These are phyloP conservation scores for Candida gorgasii DNA, from an alignment of 805 yeast species.

Conservation along the genomic window DNA sequence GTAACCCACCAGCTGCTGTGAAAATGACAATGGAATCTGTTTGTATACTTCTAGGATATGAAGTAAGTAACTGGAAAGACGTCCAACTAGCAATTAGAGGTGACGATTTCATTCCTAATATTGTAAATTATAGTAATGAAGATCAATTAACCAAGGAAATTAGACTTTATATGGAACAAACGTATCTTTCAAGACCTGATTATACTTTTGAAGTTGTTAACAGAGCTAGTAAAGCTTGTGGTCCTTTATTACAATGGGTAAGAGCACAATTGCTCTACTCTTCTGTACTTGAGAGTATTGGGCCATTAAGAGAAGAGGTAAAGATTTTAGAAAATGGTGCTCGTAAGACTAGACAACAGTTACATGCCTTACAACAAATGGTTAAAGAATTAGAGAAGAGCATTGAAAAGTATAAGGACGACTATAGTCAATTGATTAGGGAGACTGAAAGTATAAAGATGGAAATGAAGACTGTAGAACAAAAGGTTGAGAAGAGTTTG, in stretches of 20 bases:
- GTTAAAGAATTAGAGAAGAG: constrained; percentile 68
- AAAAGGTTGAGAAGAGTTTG: constrained; percentile 62
- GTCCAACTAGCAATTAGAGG: constrained; percentile 77
- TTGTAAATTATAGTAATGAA: constrained; percentile 72
- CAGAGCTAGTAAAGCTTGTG: constrained; percentile 94
- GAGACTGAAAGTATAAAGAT: constrained; percentile 73
- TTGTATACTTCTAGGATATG: constrained; percentile 75
- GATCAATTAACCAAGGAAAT: constrained; percentile 53
- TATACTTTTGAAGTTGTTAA: constrained; percentile 73
- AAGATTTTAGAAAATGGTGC: constrained; percentile 58
- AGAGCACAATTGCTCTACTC: constrained; percentile 84
- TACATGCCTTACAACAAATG: constrained; percentile 80
- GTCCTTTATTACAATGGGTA: constrained; percentile 88
- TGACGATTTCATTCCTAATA: constrained; percentile 84
- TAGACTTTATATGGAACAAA: constrained; percentile 55
- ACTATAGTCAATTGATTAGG: constrained; percentile 73
- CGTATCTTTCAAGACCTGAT: constrained; percentile 61
- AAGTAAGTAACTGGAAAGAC: constrained; percentile 71
- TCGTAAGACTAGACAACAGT: constrained; percentile 61
- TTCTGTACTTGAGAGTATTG: constrained; percentile 64
- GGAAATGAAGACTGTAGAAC: constrained; percentile 65
- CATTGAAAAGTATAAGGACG: constrained; percentile 65
- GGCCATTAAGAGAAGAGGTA: constrained; percentile 74
- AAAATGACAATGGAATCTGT: constrained; percentile 86
- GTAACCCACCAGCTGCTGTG: constrained; percentile 87